Conservation (phyloP, 805 yeast species). For the Starmerella bacillaris region DNA sequence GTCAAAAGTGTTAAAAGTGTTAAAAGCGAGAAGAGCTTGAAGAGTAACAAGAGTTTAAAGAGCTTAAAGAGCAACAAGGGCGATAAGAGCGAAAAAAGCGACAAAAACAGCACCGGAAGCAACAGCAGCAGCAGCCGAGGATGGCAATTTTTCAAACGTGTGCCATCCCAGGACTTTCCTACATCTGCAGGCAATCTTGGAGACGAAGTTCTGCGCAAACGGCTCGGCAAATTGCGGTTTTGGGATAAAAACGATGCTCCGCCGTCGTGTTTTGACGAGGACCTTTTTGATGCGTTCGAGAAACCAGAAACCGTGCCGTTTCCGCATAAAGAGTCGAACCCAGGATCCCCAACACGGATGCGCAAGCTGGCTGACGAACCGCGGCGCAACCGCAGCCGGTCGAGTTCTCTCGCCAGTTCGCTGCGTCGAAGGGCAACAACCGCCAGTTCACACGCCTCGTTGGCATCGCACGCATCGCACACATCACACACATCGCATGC, state of each 20-base stretch:
- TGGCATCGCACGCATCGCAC: constrained; percentile 1
- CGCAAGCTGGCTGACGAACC: neutral
- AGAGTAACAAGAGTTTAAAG: neutral
- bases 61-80: neutral
- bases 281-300: neutral
- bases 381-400: neutral
- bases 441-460: constrained; percentile 3
- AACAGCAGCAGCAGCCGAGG: no score
- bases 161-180: neutral
- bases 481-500: neutral
- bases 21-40: constrained; percentile 3
- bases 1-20: neutral
- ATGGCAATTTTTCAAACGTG: neutral
- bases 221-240: constrained; percentile 5
- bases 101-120: no score
- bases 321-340: neutral
- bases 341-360: neutral
- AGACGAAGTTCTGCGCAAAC: constrained; percentile 2
- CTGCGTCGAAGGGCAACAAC: constrained; percentile 1
- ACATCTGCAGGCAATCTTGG: neutral
- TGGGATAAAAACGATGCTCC: constrained; percentile 2
- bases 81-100: neutral
- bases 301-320: constrained; percentile 1
- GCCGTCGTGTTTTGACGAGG: neutral
- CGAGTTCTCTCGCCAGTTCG: constrained; percentile 1